Conservation (phyloP, 2,329 filamentous ascomycete genomes). For the Diaporthe sp. region DNA sequence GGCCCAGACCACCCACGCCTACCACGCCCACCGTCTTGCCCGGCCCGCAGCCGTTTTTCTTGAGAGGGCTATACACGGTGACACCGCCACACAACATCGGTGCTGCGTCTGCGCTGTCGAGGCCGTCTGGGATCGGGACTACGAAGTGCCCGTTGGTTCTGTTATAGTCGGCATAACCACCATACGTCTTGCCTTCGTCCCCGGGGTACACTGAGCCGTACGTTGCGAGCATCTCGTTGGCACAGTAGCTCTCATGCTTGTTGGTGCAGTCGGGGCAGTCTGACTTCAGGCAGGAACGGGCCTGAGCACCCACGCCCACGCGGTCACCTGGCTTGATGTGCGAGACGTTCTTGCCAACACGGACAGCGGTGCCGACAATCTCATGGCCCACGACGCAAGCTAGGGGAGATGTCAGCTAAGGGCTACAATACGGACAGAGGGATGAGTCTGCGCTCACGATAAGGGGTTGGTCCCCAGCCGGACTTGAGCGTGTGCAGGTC, state of each 20-base stretch:
- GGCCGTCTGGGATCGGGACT: conserved; percentile 56
- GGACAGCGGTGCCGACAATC: conserved; percentile 67
- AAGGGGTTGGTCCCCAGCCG: conserved; percentile 58
- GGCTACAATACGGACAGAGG: not conserved
- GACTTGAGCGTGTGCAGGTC: conserved; percentile 68
- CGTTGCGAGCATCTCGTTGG: conserved; percentile 56
- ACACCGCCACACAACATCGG: conserved; percentile 79
- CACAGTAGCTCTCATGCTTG: conserved; percentile 55
- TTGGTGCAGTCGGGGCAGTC: conserved; percentile 56
- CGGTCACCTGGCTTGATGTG: conserved; percentile 69
- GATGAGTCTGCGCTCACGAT: conserved; percentile 48
- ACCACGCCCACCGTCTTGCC: conserved; percentile 77
- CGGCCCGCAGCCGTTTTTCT: conserved; percentile 72
- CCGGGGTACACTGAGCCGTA: conserved; percentile 64
- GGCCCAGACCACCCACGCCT: conserved; percentile 76
- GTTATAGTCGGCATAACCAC: conserved; percentile 59
- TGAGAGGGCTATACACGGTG: conserved; percentile 73
- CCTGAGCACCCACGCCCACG: conserved; percentile 72
- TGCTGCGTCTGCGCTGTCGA: conserved; percentile 57
- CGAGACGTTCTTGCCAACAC: conserved; percentile 60
- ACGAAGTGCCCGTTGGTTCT: conserved; percentile 57
- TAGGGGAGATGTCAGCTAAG: conserved; percentile 30
- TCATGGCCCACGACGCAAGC: conserved; percentile 70
- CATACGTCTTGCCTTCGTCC: conserved; percentile 68
- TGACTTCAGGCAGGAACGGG: conserved; percentile 61